A percentile compares a stretch with the other conserved stretches of the same genome.
Evolutionary conservation across 2,329 filamentous ascomycete species (phyloP).

Genomic region (Mycocentrospora acerina): DNA sequence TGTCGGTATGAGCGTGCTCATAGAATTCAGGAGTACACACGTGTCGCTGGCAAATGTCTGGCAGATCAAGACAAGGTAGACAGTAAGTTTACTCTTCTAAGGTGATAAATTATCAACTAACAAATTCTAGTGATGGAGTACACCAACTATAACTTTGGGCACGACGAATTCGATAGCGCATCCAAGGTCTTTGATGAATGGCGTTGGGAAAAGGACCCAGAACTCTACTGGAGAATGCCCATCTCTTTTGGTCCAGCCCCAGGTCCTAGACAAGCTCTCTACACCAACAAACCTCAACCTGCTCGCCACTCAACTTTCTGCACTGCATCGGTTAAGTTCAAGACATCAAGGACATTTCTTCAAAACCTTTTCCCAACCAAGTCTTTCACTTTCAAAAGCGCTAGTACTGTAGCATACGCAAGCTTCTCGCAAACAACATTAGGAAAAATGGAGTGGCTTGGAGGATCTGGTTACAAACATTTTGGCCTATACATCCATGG

Average conservation of each 20-base stretch:
- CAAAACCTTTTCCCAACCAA: slow-evolving; percentile 44
- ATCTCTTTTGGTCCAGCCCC: slow-evolving; percentile 45
- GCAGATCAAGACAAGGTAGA: slow-evolving; percentile 37
- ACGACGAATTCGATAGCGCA: slow-evolving; percentile 61
- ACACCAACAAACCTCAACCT: slow-evolving; percentile 21
- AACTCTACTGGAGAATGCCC: slow-evolving; percentile 47
- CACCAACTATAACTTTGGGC: slow-evolving; percentile 56
- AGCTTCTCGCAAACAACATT: slow-evolving; percentile 44
- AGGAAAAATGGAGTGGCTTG: slow-evolving; percentile 60
- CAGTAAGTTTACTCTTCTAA: no score
- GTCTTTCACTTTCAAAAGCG: slow-evolving; percentile 40
- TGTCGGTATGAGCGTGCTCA: slow-evolving; percentile 60
- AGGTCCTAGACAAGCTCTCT: slow-evolving; percentile 39
- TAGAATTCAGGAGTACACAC: slow-evolving; percentile 60
- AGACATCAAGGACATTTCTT: slow-evolving; percentile 43
- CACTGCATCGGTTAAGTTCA: slow-evolving; percentile 46
- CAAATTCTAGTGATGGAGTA: slow-evolving; percentile 44
- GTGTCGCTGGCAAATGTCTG: slow-evolving; percentile 54
- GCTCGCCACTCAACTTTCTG: slow-evolving; percentile 34
- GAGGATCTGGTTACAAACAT: slow-evolving; percentile 59
- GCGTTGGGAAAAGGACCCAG: slow-evolving; percentile 48
- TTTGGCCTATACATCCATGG: slow-evolving; percentile 65
- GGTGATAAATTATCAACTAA: no score
- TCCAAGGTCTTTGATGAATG: slow-evolving; percentile 53
- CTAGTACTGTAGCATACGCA: slow-evolving; percentile 43